Conservation (phyloP, 78 protist species). For the Monocercomonoides exilis region DNA sequence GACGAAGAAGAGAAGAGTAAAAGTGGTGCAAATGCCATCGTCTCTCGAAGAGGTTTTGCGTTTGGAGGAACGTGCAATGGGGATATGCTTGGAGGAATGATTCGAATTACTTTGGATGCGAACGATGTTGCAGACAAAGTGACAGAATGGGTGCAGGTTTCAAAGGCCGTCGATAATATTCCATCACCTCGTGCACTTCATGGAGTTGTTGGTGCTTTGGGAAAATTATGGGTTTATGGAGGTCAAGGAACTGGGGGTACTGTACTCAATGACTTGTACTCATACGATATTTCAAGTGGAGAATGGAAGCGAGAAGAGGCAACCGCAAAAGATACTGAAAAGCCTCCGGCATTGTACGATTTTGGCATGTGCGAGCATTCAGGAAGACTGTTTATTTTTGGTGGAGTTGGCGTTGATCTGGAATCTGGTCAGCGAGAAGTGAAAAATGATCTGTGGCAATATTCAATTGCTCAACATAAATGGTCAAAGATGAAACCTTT, state of each 20-base stretch:
- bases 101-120: too few species aligned
- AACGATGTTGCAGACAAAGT: too few species aligned
- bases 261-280: not conserved
- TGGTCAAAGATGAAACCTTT: not conserved
- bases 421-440: not conserved
- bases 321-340: too few species aligned
- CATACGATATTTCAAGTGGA: too few species aligned
- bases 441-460: not conserved
- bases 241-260: not conserved
- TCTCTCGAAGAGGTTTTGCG: too few species aligned
- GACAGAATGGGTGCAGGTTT: too few species aligned
- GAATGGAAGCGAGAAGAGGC: too few species aligned
- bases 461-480: not conserved
- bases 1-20: too few species aligned
- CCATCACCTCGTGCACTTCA: not conserved
- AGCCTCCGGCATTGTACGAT: not conserved
- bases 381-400: not conserved
- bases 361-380: not conserved
- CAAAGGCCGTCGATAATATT: not conserved
- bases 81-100: too few species aligned
- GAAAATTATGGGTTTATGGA: not conserved
- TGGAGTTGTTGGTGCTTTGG: not conserved
- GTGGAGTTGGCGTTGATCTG: not conserved
- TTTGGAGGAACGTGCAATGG: too few species aligned
- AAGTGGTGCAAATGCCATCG: too few species aligned